Conservation (phyloP, 257 asterid genomes). For the Ilex aquifolium region DNA sequence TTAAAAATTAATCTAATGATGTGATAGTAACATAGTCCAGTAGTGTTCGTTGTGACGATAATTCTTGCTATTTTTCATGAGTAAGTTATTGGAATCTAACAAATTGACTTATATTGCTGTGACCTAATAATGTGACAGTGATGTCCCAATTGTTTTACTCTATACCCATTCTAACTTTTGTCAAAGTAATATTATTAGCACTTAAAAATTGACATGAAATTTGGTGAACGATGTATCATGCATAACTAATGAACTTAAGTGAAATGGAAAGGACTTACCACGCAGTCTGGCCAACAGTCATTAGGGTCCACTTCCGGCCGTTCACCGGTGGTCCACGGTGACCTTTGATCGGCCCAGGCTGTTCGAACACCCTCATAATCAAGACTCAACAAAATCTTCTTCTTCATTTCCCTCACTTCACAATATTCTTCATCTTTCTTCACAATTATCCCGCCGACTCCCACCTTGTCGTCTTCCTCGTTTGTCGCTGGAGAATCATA, state of each 20-base stretch:
- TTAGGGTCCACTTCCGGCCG: slow-evolving; percentile 51
- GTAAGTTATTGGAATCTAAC: no score
- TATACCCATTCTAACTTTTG: no score
- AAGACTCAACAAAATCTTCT: slow-evolving; percentile 53
- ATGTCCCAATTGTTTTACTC: no score
- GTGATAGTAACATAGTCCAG: no score
- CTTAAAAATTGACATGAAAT: no score
- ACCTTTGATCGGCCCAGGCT: slow-evolving; percentile 63
- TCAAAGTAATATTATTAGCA: no score
- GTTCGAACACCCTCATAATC: slow-evolving; percentile 56
- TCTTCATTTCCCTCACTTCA: slow-evolving; percentile 17
- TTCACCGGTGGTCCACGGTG: slow-evolving; percentile 76
- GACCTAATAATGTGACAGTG: no score
- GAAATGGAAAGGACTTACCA: slow-evolving; percentile 29
- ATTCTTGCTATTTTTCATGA: no score
- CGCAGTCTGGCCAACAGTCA: slow-evolving; percentile 59
- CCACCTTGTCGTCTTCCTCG: slow-evolving; percentile 25
- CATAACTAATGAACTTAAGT: not conserved
- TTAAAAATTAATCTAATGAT: no score
- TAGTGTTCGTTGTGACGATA: no score
- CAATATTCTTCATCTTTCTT: slow-evolving; percentile 19
- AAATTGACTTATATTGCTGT: no score
- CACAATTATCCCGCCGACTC: not conserved
- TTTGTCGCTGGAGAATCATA: slow-evolving; percentile 31
- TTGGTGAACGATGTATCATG: no score